phyloP scores from a whole-genome alignment of 116 monocot genomes.

The Thalassia testudinum region DNA sequence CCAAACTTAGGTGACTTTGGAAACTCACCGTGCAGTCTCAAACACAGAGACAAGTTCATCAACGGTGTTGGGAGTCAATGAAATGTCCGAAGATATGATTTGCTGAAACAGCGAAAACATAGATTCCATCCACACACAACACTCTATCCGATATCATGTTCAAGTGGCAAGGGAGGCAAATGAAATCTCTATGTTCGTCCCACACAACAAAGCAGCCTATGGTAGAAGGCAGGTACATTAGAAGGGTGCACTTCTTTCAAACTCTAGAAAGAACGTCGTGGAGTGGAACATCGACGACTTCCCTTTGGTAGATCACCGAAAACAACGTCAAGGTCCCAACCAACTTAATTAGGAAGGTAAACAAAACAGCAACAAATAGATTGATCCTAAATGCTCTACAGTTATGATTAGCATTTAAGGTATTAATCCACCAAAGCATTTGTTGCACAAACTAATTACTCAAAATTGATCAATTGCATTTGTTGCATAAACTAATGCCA shows the following conservation, averaged over 20 bases:
- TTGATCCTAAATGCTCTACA: no score
- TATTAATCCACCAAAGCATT: no score
- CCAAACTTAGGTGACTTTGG: slow-evolving; percentile 64
- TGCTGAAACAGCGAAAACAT: slow-evolving; percentile 58
- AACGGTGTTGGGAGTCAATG: slow-evolving; percentile 45
- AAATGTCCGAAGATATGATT: slow-evolving; percentile 34
- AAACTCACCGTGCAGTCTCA: slow-evolving; percentile 17
- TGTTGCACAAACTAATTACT: no score
- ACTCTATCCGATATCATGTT: slow-evolving; percentile 30
- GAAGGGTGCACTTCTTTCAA: slow-evolving; percentile 51
- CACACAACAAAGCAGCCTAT: slow-evolving; percentile 39
- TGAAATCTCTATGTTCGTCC: slow-evolving; percentile 8
- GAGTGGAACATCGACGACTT: slow-evolving; percentile 37
- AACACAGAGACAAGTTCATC: slow-evolving; percentile 32
- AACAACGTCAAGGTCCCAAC: slow-evolving; percentile 41
- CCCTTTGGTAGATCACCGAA: slow-evolving; percentile 40
- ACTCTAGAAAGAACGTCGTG: slow-evolving; percentile 47
- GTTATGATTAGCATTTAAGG: no score
- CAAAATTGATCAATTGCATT: no score
- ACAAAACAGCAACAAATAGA: no score
- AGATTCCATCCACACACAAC: slow-evolving; percentile 53
- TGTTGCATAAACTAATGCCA: no score
- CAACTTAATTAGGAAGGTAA: no score
- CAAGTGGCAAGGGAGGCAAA: slow-evolving; percentile 43
- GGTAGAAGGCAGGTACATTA: slow-evolving; percentile 63